A percentile compares a stretch with the other conserved stretches of the same genome.
Evolutionary conservation across 345 rosid species (phyloP).

Genomic region (Heritiera fomes): DNA sequence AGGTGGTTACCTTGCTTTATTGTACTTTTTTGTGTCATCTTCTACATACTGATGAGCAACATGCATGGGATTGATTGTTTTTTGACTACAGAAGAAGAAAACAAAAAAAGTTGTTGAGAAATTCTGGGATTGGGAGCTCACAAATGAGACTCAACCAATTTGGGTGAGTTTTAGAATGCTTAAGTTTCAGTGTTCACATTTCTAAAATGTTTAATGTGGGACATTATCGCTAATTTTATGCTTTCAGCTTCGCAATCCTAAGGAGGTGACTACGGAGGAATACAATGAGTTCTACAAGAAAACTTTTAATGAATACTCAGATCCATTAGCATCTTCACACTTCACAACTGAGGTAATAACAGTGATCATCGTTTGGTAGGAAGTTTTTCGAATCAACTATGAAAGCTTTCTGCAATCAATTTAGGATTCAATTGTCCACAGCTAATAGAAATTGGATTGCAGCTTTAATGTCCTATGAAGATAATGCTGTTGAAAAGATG

Average conservation of each 20-base stretch:
- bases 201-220: neutral
- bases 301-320: slow-evolving; percentile 86
- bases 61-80: neutral
- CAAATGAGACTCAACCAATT: slow-evolving; percentile 93
- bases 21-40: neutral
- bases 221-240: slow-evolving; percentile 12
- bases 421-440: neutral
- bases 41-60: slow-evolving; percentile 7
- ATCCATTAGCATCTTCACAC: slow-evolving; percentile 91
- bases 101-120: slow-evolving; percentile 87
- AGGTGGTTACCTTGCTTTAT: slow-evolving; percentile 40
- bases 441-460: neutral
- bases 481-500: neutral
- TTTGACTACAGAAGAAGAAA: slow-evolving; percentile 63
- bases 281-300: slow-evolving; percentile 90
- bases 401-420: neutral
- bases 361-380: neutral
- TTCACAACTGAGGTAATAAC: slow-evolving; percentile 86
- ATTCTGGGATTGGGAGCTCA: slow-evolving; percentile 97
- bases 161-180: slow-evolving; percentile 58
- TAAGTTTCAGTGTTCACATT: neutral
- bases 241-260: slow-evolving; percentile 86
- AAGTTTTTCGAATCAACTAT: neutral
- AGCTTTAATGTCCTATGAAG: neutral
- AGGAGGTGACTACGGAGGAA: slow-evolving; percentile 79